Evolutionary conservation across 225 moss, liverwort and hornwort genomes (phyloP), one percentile per base, ranked within the genome.

Genomic region (Sphagnum contortum): DNA sequence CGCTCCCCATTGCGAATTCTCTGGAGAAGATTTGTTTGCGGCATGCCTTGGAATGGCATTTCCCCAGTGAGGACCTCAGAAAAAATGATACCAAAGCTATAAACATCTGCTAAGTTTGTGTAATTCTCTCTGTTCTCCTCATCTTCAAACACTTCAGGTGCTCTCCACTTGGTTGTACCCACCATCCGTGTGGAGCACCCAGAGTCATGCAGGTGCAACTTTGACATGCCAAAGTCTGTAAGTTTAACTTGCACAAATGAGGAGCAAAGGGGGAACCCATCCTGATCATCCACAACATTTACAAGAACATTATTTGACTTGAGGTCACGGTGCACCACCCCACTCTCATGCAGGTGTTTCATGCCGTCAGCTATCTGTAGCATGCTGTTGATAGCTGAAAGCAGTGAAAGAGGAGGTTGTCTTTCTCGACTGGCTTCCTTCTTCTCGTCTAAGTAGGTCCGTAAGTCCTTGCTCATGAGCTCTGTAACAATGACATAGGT

Each of bases 71-170:
- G 75, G 45, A 79, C 66, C 66, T 82, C 79, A 44, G 73, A 82
- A 78, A 79, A 73, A 46, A 47, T 71, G 73, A 82, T 71, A 65
- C 78, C 73, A 82, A 82, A 82, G 79, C 71, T 82, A 73, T 76
- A 82, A 75, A 79, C 82, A 68, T 82, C 82, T 48, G 73, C 65
- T 45, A 58, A 13, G 54, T 82, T 79, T 10, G 81, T 72, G 75
- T 71, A 79, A 68, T 61, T 56, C 55, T 70, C 73, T 50, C 50
- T 55, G 70, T 50, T 58, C 44, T 51, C 51, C 5, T 55, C 44
- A 47, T 55, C 45, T 47, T 66, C 45, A 56, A 45, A 55, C 10
- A 58, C 60, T 60, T 81, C 81, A 14, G 77, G 81, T 45, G 81
- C 77, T 61, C 64, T 59, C 81, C 81, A 81, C 4, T 67, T 55